A percentile compares a stretch with the other conserved stretches of the same genome.
phyloP scores from a whole-genome alignment of 2,329 filamentous ascomycete genomes.

The Diaporthe citriasiana region DNA sequence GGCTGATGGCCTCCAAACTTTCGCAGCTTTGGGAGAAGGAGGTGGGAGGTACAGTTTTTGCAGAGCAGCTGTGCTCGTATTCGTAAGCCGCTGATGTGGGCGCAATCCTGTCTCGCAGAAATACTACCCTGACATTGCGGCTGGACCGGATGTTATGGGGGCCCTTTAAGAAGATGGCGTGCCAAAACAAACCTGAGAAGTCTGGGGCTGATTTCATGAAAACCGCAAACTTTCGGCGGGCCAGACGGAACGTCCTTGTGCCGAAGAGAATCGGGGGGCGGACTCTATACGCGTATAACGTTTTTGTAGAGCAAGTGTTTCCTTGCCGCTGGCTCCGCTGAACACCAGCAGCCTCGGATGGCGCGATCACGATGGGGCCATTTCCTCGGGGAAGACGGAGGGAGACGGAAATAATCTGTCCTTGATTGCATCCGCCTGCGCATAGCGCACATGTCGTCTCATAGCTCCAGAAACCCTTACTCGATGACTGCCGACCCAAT shows the following conservation, averaged over 20 bases:
- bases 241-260: not conserved
- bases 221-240: not conserved
- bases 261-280: not conserved
- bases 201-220: not conserved
- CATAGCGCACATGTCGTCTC: not conserved
- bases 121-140: conserved; percentile 1
- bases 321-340: not conserved
- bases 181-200: not conserved
- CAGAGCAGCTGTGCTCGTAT: conserved; percentile 29
- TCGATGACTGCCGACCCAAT: conserved; percentile 56
- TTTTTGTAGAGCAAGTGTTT: not conserved
- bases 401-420: not conserved
- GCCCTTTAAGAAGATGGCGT: not conserved
- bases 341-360: not conserved
- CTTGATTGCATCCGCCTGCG: not conserved
- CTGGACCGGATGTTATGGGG: conserved; percentile 12
- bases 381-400: not conserved
- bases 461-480: conserved; percentile 22
- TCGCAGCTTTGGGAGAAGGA: not conserved
- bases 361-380: not conserved
- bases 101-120: conserved; percentile 20
- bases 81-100: conserved; percentile 21
- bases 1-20: conserved; percentile 27
- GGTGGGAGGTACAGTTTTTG: not conserved
- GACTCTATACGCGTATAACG: not conserved